Conservation (phyloP, 176 grass and related monocot species). For the Oryza longistaminata region DNA sequence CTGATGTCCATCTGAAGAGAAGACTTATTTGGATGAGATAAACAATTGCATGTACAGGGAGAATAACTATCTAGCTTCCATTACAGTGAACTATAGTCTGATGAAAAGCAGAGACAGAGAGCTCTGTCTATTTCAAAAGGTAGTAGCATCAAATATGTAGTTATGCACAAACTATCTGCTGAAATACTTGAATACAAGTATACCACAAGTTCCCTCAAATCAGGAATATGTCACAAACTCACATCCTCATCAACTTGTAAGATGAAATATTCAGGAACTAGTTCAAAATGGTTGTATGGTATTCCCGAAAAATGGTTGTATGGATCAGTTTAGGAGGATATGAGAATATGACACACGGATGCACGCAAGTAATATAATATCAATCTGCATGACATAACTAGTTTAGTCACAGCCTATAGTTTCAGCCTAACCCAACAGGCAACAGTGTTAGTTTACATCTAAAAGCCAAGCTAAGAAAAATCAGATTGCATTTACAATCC, state of each 20-base stretch:
- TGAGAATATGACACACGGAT: background rate
- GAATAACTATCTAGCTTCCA: background rate
- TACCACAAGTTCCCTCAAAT: background rate
- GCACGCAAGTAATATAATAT: background rate
- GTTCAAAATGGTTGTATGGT: too few species aligned
- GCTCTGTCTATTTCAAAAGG: background rate
- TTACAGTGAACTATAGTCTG: background rate
- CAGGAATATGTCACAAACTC: background rate
- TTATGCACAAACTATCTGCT: background rate
- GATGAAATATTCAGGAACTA: background rate
- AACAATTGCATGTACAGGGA: background rate
- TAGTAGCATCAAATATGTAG: background rate
- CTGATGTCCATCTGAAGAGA: background rate
- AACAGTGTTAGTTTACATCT: background rate
- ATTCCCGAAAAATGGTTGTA: too few species aligned
- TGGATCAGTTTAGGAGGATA: too few species aligned
- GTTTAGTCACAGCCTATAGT: background rate
- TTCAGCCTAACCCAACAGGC: background rate
- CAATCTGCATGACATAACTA: background rate
- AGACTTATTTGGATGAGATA: background rate
- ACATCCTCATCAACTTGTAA: background rate
- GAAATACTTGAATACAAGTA: background rate
- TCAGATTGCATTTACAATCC: constrained; percentile 7
- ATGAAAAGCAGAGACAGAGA: background rate
- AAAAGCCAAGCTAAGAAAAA: background rate